Percentiles rank a stretch among this genome's conserved stretches.
phyloP scores from a whole-genome alignment of 495 filamentous ascomycete species.

The Podospora appendiculata region DNA sequence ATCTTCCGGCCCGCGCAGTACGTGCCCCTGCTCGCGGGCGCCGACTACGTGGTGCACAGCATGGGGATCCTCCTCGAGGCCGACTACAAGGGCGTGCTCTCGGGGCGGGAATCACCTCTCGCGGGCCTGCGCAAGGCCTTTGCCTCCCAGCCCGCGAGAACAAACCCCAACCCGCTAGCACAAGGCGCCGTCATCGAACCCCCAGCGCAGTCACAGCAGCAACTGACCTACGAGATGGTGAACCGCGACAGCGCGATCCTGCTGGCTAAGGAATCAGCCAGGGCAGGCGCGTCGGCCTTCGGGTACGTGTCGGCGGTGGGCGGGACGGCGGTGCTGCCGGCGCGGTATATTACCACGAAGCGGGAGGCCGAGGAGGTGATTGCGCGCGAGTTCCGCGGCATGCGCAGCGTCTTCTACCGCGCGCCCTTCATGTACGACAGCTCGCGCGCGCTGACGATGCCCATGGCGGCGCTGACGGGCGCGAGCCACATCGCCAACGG shows the following conservation, averaged over 20 bases:
- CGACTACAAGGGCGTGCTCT: conserved; percentile 91
- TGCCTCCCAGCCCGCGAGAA: no score
- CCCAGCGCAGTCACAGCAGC: conserved; percentile 26
- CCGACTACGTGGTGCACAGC: conserved; percentile 80
- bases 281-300: conserved; percentile 58
- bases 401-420: conserved; percentile 76
- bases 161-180: no score
- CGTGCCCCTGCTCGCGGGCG: conserved; percentile 57
- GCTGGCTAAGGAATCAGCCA: conserved; percentile 71
- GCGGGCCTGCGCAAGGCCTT: conserved; percentile 73
- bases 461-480: conserved; percentile 66
- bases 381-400: conserved; percentile 55
- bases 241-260: conserved; percentile 82
- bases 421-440: conserved; percentile 86
- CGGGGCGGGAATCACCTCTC: conserved; percentile 68
- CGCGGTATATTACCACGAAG: conserved; percentile 85
- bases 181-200: no score
- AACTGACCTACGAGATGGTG: conserved; percentile 96
- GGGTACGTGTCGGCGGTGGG: conserved; percentile 83
- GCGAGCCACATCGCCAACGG: conserved; percentile 64
- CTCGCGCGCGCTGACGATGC: conserved; percentile 72
- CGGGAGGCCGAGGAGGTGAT: conserved; percentile 82
- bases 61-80: conserved; percentile 97
- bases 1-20: conserved; percentile 77
- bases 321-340: conserved; percentile 74